These are phyloP conservation scores for Sugiyamaella pinicola DNA, from an alignment of 1,139 yeast species.

Conservation along the genomic window DNA sequence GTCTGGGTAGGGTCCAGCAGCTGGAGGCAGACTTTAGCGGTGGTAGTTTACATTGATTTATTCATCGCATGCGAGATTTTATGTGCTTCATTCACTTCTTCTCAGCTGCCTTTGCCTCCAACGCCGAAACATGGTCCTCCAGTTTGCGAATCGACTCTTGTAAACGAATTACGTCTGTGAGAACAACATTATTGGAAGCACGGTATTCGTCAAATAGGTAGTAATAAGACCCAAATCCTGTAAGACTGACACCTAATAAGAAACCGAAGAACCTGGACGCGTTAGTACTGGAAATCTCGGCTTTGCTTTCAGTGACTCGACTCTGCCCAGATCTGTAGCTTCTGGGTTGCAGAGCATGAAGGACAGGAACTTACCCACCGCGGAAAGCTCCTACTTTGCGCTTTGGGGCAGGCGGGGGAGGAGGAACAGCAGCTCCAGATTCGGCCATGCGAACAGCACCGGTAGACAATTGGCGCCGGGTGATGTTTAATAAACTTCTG, in stretches of 20 bases:
- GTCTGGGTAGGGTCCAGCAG: not conserved
- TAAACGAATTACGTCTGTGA: conserved; percentile 72
- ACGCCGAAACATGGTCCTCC: conserved; percentile 51
- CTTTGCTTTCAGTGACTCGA: not conserved
- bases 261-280: conserved; percentile 55
- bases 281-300: no score
- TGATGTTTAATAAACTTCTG: not conserved
- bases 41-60: not conserved
- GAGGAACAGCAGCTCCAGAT: conserved; percentile 23
- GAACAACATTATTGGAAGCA: conserved; percentile 67
- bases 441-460: conserved; percentile 21
- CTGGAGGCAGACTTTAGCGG: not conserved
- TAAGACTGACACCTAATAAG: conserved; percentile 69
- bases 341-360: no score
- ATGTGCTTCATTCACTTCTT: conserved; percentile 7
- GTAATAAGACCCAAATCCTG: conserved; percentile 77
- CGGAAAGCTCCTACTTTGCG: conserved; percentile 40
- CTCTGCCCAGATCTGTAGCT: not conserved
- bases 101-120: conserved; percentile 35
- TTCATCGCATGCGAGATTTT: not conserved
- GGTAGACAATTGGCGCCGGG: conserved; percentile 20
- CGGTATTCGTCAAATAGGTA: conserved; percentile 79
- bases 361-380: conserved; percentile 41
- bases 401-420: conserved; percentile 26
- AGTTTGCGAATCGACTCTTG: conserved; percentile 67